Conservation (phyloP, 2,329 filamentous ascomycete species). For the Beauveria bassiana region DNA sequence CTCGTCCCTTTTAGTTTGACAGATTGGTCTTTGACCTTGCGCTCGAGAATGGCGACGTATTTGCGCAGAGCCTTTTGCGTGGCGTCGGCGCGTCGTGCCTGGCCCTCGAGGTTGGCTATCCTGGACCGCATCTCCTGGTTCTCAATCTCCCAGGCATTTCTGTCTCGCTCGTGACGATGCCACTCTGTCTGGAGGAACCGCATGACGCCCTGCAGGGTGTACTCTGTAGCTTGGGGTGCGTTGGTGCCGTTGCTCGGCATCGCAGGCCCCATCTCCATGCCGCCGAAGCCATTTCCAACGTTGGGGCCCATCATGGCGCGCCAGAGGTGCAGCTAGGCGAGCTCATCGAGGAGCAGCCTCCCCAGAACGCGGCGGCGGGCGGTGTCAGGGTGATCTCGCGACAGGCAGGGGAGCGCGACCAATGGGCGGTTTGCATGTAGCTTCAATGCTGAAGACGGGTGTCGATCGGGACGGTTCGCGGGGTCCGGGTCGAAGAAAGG, state of each 20-base stretch:
- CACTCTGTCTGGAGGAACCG: slow-evolving; percentile 98
- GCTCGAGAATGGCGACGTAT: slow-evolving; percentile 84
- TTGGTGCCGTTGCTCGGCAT: slow-evolving; percentile 39
- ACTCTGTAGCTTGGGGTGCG: slow-evolving; percentile 53
- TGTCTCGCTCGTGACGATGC: slow-evolving; percentile 95
- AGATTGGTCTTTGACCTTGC: slow-evolving; percentile 76
- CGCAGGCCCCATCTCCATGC: slow-evolving; percentile 37
- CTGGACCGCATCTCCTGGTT: slow-evolving; percentile 97
- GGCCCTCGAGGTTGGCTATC: slow-evolving; percentile 89
- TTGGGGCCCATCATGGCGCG: slow-evolving; percentile 35
- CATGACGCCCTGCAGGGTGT: slow-evolving; percentile 76
- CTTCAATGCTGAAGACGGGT: not conserved
- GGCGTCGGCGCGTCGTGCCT: slow-evolving; percentile 76
- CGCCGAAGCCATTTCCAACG: slow-evolving; percentile 37
- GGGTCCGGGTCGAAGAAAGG: not conserved
- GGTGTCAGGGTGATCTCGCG: slow-evolving; percentile 12
- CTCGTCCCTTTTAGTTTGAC: slow-evolving; percentile 52
- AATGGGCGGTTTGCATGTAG: slow-evolving; percentile 12
- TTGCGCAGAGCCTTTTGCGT: slow-evolving; percentile 84
- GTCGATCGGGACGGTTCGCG: not conserved
- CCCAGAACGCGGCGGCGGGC: slow-evolving; percentile 10
- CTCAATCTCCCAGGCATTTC: slow-evolving; percentile 98
- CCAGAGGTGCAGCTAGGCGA: slow-evolving; percentile 25
- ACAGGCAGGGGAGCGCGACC: slow-evolving; percentile 17
- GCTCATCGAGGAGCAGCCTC: slow-evolving; percentile 28